Evolutionary conservation across 352 stramenopile species (phyloP).

Genomic region (Globisporangium paddicum): DNA sequence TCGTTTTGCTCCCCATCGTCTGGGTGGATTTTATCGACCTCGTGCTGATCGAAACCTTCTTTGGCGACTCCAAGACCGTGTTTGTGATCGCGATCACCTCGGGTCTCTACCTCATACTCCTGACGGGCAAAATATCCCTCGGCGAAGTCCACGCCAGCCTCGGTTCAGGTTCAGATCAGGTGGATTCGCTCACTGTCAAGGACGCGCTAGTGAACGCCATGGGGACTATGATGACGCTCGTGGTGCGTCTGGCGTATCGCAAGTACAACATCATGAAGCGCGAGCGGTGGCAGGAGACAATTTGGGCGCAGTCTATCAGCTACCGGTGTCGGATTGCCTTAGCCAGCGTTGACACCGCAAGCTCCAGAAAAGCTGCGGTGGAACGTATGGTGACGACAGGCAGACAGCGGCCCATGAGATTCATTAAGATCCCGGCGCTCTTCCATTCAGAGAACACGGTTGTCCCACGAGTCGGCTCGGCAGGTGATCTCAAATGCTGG

Average conservation of each 20-base stretch:
- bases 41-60: slow-evolving; percentile 2
- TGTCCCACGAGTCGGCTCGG: background rate
- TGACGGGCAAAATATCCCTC: background rate
- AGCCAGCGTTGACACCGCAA: background rate
- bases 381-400: background rate
- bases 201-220: background rate
- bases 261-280: slow-evolving; percentile 5
- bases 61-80: background rate
- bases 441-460: slow-evolving; percentile 1
- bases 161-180: background rate
- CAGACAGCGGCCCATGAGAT: background rate
- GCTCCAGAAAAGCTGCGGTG: background rate
- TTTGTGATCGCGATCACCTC: background rate
- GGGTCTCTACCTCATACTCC: background rate
- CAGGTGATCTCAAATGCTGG: background rate
- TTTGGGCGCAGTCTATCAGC: slow-evolving; percentile 4
- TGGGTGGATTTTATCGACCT: slow-evolving; percentile 9
- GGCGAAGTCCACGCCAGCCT: background rate
- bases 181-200: background rate
- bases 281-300: background rate
- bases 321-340: background rate
- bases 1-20: background rate
- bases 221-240: background rate
- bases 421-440: background rate
- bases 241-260: background rate